Evolutionary conservation across 31 red algal genomes (phyloP), one percentile per base, ranked within the genome.

Genomic region (Porphyra umbilicalis): DNA sequence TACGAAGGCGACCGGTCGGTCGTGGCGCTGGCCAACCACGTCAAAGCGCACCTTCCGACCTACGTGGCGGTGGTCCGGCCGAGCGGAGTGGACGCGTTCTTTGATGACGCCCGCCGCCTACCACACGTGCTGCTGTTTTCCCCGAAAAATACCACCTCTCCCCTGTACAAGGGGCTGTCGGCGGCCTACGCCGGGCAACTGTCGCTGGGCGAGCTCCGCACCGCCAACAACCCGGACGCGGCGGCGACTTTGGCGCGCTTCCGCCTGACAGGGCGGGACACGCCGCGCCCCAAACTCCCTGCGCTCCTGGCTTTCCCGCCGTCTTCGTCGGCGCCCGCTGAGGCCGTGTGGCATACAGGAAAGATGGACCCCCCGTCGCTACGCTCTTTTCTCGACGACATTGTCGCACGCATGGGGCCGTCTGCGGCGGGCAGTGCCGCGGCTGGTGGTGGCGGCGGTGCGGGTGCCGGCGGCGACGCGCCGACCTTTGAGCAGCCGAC

Each of bases 51-150:
- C 44, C 88, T 94, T 83, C 89, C 89, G 6, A 85, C 79, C 39
- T 89, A 89, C 76, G 88, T 98, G 3, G 91, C 89, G 4, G 77
- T 84, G 38, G 90, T 98, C 16, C 90, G 94, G 68, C 83, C 88
- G 33, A 80, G 83, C 75, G 95, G 95, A 31, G 68, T 88, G 13
- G 82, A 92, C 34, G 90, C 95, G 0, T 98, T 98, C 76, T 94
- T 94, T 81, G 57, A 82, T 13, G 95, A 98, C 75, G 84, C 88
- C 29, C 39, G 79, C 30, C 83, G 75, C 37, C 85, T 94, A 39
- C 89, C 91, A 67, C 95, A 98, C 88, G 91, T 98, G 7, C 80
- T 98, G 16, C 89, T 98, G 57, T 91, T 98, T 77, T 94, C 95
- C 5, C 85, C 90, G 16, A 93, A 94, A 74, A 83, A 79, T 8